A percentile compares a stretch with the other conserved stretches of the same genome.
Evolutionary conservation across 176 grass and related monocot genomes (phyloP).

Genomic region (Aegilops sharonensis): DNA sequence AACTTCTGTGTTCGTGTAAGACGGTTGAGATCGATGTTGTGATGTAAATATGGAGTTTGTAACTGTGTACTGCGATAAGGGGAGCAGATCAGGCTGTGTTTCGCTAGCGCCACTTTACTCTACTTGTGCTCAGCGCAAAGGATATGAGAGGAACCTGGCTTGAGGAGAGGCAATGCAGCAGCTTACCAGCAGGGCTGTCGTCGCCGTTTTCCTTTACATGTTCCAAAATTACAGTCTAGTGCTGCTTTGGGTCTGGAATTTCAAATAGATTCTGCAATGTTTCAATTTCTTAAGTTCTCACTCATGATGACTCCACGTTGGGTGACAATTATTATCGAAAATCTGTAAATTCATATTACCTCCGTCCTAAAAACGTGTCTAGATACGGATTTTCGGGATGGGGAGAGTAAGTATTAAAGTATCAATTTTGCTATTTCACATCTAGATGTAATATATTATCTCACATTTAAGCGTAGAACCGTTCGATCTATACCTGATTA

Average conservation of each 20-base stretch:
- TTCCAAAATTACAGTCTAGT: background rate
- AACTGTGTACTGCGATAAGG: background rate
- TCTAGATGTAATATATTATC: too few relatives aligned
- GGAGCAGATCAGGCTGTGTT: background rate
- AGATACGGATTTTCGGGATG: too few relatives aligned
- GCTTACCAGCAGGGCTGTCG: background rate
- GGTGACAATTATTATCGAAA: too few relatives aligned
- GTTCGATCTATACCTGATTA: too few relatives aligned
- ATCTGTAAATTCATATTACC: too few relatives aligned
- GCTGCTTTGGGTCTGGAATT: background rate
- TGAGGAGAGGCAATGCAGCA: background rate
- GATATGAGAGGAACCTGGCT: background rate
- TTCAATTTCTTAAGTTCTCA: background rate
- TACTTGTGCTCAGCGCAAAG: background rate
- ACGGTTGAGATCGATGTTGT: background rate
- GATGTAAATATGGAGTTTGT: slow-evolving; percentile 30
- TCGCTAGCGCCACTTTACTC: too few relatives aligned
- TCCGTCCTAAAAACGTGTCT: too few relatives aligned
- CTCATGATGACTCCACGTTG: too few relatives aligned
- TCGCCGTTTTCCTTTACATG: background rate
- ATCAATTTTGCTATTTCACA: too few relatives aligned
- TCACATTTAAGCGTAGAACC: too few relatives aligned
- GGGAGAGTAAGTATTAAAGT: too few relatives aligned
- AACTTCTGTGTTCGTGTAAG: background rate
- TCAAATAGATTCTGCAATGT: background rate